Evolutionary conservation across 805 yeast species (phyloP), one percentile per base, ranked within the genome.

Genomic region (Candida insectorum): DNA sequence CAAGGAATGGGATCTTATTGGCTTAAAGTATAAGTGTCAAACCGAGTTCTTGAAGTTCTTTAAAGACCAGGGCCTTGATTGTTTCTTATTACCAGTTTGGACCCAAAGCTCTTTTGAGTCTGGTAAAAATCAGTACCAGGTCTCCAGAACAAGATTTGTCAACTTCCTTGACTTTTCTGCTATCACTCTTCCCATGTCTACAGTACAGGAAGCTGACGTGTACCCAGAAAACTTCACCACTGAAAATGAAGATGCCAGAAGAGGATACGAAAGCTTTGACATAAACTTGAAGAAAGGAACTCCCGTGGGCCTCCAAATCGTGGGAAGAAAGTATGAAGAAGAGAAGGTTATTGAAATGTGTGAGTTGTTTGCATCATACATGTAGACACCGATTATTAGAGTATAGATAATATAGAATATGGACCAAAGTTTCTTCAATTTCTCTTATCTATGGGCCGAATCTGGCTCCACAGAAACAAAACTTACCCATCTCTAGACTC

Each of bases 261-360:
- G n/a, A n/a, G n/a, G n/a, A n/a, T n/a, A n/a, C n/a, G n/a, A n/a
- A n/a, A n/a, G n/a, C n/a, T n/a, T n/a, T n/a, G n/a, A n/a, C n/a
- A n/a, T n/a, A n/a, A n/a, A n/a, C 67, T 75, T 43, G 81, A n/a
- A n/a, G n/a, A n/a, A n/a, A n/a, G n/a, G 79, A 4, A 75, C 79
- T 35, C 80, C 86, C 0, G 79, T 77, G 10, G 75, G 79, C 13
- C 57, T 82, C n/a, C 87, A 81, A 53, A 58, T 82, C 19, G 75
- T 80, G 3, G 77, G 82, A n/a, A 65, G 66, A 37, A 66, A 75
- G 33, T 61, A 69, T 13, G 72, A 77, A 45, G 89, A 81, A 44
- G 88, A 81, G 47, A 78, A 77, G 49, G 74, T 68, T 4, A 48
- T 78, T 26, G 62, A 59, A 33, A 7, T 20, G 10, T 20, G 22